Percentiles rank a stretch among this genome's conserved stretches.
Conservation (phyloP, 257 asterid genomes). For the Petrea volubilis region DNA sequence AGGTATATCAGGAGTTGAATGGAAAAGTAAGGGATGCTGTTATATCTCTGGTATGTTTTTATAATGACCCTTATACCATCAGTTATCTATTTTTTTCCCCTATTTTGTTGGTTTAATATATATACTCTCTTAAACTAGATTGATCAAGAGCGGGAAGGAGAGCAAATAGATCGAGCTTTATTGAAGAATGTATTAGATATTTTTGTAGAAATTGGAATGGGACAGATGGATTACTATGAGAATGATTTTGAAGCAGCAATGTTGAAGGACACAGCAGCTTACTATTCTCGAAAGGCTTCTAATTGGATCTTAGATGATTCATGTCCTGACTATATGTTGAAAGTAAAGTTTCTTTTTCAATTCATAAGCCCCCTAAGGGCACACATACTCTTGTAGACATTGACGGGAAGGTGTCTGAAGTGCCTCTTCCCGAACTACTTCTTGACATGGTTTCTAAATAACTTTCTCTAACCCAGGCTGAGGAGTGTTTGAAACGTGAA, state of each 20-base stretch:
- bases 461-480: constrained; percentile 58
- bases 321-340: constrained; percentile 96
- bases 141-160: constrained; percentile 98
- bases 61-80: neutral
- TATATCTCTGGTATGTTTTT: constrained; percentile 73
- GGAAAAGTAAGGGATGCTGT: constrained; percentile 94
- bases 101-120: constrained; percentile 2
- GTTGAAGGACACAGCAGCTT: constrained; percentile 86
- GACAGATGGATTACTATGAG: constrained; percentile 82
- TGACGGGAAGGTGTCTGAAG: neutral
- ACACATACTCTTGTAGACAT: neutral
- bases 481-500: constrained; percentile 85
- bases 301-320: constrained; percentile 98
- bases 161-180: constrained; percentile 92
- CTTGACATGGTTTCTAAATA: constrained; percentile 8
- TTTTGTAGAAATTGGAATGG: constrained; percentile 98
- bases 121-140: constrained; percentile 45
- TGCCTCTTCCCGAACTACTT: neutral
- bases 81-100: neutral
- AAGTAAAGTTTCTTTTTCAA: constrained; percentile 38
- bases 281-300: constrained; percentile 97
- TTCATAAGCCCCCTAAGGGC: neutral
- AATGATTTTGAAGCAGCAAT: constrained; percentile 85
- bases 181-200: constrained; percentile 90
- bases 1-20: constrained; percentile 85